Percentiles rank a stretch among this genome's conserved stretches.
These are phyloP conservation scores for Stylosanthes scabra DNA, from an alignment of 331 rosid species.

Conservation along the genomic window DNA sequence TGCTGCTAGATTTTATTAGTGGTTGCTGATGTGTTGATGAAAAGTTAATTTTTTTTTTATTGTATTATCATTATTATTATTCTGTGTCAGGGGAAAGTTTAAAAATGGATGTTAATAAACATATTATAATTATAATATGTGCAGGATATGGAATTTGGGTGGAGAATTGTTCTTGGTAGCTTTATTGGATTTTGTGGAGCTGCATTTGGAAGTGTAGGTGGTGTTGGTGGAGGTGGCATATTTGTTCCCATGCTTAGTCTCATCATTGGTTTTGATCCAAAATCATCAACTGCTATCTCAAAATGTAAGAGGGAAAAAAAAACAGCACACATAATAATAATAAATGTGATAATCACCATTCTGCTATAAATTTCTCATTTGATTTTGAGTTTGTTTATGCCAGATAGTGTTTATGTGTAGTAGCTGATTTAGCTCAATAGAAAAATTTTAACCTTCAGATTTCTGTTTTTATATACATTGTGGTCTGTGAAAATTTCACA, in stretches of 20 bases:
- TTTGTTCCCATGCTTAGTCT: conserved; percentile 95
- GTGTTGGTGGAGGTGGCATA: conserved; percentile 98
- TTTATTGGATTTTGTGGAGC: conserved; percentile 87
- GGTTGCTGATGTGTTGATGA: neutral
- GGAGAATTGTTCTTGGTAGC: conserved; percentile 71
- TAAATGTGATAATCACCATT: neutral
- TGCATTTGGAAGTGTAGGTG: conserved; percentile 95
- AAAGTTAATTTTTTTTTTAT: neutral
- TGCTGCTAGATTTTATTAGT: neutral
- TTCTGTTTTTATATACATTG: neutral
- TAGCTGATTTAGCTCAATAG: conserved; percentile 5
- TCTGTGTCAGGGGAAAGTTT: neutral
- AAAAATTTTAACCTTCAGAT: neutral
- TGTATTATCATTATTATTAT: neutral
- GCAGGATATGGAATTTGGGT: conserved; percentile 90
- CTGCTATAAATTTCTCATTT: neutral
- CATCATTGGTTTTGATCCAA: conserved; percentile 87
- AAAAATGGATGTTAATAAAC: conserved; percentile 2
- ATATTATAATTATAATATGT: neutral
- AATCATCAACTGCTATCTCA: conserved; percentile 90
- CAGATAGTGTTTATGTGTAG: neutral
- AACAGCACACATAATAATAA: too few relatives aligned
- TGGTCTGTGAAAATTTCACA: too few relatives aligned
- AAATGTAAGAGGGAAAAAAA: conserved; percentile 96
- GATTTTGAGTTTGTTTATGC: neutral